A percentile compares a stretch with the other conserved stretches of the same genome.
Evolutionary conservation across 164 flowering plant genomes (phyloP).

Genomic region (Cinnamomum micranthum): DNA sequence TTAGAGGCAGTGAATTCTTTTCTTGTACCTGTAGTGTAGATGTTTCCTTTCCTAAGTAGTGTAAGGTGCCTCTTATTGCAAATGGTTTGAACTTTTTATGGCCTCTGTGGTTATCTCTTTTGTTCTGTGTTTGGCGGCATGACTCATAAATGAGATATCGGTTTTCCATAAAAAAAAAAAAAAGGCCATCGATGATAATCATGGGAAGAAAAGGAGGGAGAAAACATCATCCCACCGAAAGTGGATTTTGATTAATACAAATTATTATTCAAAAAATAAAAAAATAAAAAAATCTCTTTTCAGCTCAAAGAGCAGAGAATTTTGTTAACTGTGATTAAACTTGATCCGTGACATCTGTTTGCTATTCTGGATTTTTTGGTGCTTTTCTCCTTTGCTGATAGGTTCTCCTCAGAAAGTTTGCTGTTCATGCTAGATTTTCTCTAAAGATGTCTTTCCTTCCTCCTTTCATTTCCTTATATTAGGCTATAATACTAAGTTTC

Average conservation of each 20-base stretch:
- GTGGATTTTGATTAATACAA: not conserved
- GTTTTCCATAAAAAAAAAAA: too few species aligned
- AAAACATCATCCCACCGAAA: not conserved
- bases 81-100: not conserved
- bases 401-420: not conserved
- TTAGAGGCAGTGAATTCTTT: not conserved
- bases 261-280: too few species aligned
- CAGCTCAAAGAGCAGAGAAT: not conserved
- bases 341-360: not conserved
- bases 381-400: not conserved
- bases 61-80: not conserved
- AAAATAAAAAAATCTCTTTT: not conserved
- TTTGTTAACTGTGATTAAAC: not conserved
- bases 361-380: not conserved
- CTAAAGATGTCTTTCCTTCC: not conserved
- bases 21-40: not conserved
- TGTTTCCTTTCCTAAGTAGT: not conserved
- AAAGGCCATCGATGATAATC: not conserved
- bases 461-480: not conserved
- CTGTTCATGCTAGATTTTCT: not conserved
- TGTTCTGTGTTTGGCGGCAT: too few species aligned
- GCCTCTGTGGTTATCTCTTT: not conserved
- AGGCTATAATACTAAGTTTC: too few species aligned
- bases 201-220: not conserved
- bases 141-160: too few species aligned